Evolutionary conservation across 768 basidiomycete species (phyloP), one percentile per base, ranked within the genome.

Genomic region (Cyathus striatus): DNA sequence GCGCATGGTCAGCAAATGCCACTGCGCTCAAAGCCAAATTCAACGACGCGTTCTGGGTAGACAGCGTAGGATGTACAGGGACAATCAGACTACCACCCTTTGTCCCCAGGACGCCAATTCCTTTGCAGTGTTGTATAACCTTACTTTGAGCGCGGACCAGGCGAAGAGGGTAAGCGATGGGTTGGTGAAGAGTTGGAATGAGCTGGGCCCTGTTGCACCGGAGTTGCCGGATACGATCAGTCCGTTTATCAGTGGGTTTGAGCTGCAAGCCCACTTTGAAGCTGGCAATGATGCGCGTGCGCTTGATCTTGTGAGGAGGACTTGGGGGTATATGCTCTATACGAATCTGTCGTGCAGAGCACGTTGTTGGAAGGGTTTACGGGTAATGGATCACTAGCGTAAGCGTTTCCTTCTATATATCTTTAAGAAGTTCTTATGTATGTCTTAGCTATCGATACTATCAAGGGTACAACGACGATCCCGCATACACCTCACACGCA

Each of bases 251-350:
- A 62, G 70, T 40, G 75, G 77, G 4, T 72, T 78, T 40, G 78
- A 81, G 78, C 59, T 79, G 0, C 76, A 78, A 64, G 78, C 77
- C 2, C 78, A 81, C 45, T 81, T 80, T 44, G 69, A 63, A 10
- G 64, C 74, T 2, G 76, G 72, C 1, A 72, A 80, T 43, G 73
- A 75, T 26, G 65, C 54, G 0, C 61, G 69, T 2, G 78, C 78
- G 0, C 63, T 81, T 53, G 76, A 79, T 42, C 63, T 81, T 2
- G 60, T 80, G 10, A 62, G 66, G 9, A 57, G 75, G 13, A 74
- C 74, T 24, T 81, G 78, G 79, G 79, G 78, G 2, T 81, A 77
- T 58, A 79, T 80, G 60, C 60, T 81, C 2, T 70, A 70, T 53
- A 79, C 76, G 10, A 66, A 73, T 39, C 58, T 76, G 25, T 75